phyloP scores from a whole-genome alignment of 345 rosid species.

The Moringa oleifera region DNA sequence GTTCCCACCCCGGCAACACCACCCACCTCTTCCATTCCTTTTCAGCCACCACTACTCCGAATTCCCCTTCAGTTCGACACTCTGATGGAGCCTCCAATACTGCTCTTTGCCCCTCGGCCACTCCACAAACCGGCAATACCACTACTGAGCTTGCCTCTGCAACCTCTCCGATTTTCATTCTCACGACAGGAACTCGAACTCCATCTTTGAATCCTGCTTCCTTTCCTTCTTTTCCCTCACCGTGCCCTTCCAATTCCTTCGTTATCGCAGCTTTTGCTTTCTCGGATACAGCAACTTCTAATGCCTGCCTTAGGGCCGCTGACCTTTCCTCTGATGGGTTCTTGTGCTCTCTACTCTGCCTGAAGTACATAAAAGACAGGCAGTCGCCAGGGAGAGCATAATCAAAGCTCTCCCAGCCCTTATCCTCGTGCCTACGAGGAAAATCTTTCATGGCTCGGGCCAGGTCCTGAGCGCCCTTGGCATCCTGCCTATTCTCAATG shows the following conservation, averaged over 20 bases:
- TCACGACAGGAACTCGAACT: slow-evolving; percentile 59
- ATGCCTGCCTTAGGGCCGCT: slow-evolving; percentile 47
- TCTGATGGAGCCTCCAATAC: slow-evolving; percentile 64
- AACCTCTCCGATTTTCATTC: slow-evolving; percentile 73
- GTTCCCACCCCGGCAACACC: slow-evolving; percentile 74
- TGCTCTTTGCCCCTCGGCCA: slow-evolving; percentile 43
- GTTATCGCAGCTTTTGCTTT: slow-evolving; percentile 41
- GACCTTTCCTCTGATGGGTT: slow-evolving; percentile 48
- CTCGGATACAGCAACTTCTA: slow-evolving; percentile 58
- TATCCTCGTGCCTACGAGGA: slow-evolving; percentile 68
- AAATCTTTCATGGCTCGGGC: slow-evolving; percentile 83
- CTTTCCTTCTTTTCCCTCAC: slow-evolving; percentile 17
- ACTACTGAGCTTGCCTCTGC: slow-evolving; percentile 61
- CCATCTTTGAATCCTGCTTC: slow-evolving; percentile 22
- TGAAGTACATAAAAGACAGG: slow-evolving; percentile 61
- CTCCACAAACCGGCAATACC: slow-evolving; percentile 72
- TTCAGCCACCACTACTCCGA: slow-evolving; percentile 70
- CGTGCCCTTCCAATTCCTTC: slow-evolving; percentile 42
- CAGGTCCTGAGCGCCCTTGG: slow-evolving; percentile 56
- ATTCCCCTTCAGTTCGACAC: slow-evolving; percentile 49
- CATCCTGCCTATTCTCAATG: slow-evolving; percentile 35
- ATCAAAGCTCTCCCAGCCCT: slow-evolving; percentile 50
- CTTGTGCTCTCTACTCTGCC: slow-evolving; percentile 61
- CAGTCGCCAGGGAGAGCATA: slow-evolving; percentile 73
- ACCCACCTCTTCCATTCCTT: slow-evolving; percentile 89